Conservation (phyloP, 768 basidiomycete genomes). For the Phlebiopsis flavidoalba region DNA sequence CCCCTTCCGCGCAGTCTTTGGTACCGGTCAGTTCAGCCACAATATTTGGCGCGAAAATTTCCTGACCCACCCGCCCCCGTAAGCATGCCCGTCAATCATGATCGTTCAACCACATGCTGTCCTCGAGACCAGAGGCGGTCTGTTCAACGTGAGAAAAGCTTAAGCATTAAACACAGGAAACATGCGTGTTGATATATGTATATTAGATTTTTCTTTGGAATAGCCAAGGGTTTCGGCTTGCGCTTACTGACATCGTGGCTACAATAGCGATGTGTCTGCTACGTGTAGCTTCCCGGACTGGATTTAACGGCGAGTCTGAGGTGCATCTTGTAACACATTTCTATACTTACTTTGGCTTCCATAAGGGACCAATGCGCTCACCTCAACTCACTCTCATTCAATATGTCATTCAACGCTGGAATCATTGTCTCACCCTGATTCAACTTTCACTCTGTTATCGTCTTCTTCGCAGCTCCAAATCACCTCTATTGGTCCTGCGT, state of each 20-base stretch:
- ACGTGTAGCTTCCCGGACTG: constrained; percentile 32
- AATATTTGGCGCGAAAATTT: not conserved
- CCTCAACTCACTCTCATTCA: constrained; percentile 34
- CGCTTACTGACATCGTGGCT: constrained; percentile 39
- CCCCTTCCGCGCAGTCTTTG: not conserved
- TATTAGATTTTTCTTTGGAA: constrained; percentile 36
- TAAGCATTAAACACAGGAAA: no score
- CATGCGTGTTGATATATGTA: no score
- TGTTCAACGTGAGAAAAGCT: constrained; percentile 23
- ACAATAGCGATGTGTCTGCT: constrained; percentile 40
- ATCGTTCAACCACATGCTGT: constrained; percentile 29
- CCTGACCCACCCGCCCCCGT: not conserved
- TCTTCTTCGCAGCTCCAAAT: constrained; percentile 33
- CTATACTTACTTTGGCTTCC: constrained; percentile 12
- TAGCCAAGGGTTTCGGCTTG: constrained; percentile 41
- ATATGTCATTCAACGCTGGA: constrained; percentile 38
- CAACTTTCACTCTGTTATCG: constrained; percentile 36
- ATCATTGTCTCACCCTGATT: constrained; percentile 38
- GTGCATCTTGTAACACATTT: not conserved
- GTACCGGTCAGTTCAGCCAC: not conserved
- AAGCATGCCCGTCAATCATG: constrained; percentile 32
- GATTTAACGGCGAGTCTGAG: constrained; percentile 30
- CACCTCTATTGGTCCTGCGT: constrained; percentile 36
- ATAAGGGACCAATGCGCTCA: constrained; percentile 34
- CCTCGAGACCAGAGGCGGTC: constrained; percentile 22